phyloP scores from a whole-genome alignment of 441 rosid genomes.

The Gossypium davidsonii region DNA sequence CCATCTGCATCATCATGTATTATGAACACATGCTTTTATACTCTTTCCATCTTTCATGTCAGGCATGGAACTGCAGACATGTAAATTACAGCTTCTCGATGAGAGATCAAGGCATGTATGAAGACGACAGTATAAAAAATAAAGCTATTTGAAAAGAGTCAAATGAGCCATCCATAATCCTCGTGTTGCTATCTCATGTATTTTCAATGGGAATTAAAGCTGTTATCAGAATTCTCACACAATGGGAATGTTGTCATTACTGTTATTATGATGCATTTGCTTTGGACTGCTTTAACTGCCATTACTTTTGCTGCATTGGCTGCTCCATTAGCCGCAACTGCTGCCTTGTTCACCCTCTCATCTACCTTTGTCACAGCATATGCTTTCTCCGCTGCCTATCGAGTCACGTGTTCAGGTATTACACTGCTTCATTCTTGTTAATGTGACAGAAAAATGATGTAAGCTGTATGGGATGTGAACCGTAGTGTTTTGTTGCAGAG shows the following conservation, averaged over 20 bases:
- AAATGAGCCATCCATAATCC: not conserved
- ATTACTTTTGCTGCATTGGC: constrained; percentile 87
- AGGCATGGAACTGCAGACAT: not conserved
- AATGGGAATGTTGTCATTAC: constrained; percentile 41
- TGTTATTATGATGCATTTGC: constrained; percentile 43
- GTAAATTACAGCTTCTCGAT: constrained; percentile 2
- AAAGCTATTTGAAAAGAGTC: constrained; percentile 14
- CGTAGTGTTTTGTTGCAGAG: not conserved
- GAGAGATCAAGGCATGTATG: constrained; percentile 8
- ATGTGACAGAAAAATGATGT: not conserved
- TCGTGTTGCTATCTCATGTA: not conserved
- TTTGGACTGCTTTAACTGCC: constrained; percentile 76
- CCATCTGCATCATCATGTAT: constrained; percentile 1
- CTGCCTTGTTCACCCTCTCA: constrained; percentile 81
- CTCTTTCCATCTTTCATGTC: constrained; percentile 9
- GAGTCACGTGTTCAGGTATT: constrained; percentile 51
- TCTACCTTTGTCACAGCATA: constrained; percentile 80
- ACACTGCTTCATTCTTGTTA: not conserved
- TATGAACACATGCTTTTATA: not conserved
- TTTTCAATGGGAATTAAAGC: not conserved
- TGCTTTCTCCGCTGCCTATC: constrained; percentile 66
- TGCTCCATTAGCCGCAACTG: constrained; percentile 71
- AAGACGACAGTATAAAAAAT: constrained; percentile 12
- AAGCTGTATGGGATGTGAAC: not conserved
- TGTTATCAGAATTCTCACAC: constrained; percentile 27